Base-by-base conservation (phyloP, 108 stramenopile species). In the Mayamaea pseudoterrestris region DNA sequence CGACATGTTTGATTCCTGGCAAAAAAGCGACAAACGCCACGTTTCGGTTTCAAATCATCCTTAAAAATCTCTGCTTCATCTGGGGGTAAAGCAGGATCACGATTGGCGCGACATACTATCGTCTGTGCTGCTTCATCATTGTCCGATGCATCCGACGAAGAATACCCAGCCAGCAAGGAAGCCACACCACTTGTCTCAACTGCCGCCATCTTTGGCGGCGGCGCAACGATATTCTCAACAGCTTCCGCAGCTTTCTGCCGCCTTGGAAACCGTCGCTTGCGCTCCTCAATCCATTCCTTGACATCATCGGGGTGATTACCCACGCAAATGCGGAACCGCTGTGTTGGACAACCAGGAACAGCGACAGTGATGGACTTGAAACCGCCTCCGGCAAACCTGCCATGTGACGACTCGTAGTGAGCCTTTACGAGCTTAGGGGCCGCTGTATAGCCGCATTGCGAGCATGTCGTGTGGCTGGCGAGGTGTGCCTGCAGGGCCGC, bases 231-330 rank as follows among this genome's bases (percentile, higher is more conserved):
- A 11, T 34, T 55, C 21, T 26, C 55, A 35, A 24, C 36, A 14
- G 44, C 14, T 41, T 18, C 37, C 20, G 37, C 8, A 34, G 32
- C 9, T 11, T 5, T 30, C 31, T 44, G 51, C 23, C 65, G 44
- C 29, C 69, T 57, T 1, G 88, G 88, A 53, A 83, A 90, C 25
- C 65, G 50, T 47, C 71, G 77, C 41, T 66, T 77, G 21, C 83
- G 66, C 41, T 86, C 89, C 14, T 56, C 80, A 49, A 90, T 90
- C 89, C 89, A 90, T 35, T 66, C 47, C 53, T 73, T 42, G 6
- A 90, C 64, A 65, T 90, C 89, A 35, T 90, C 81, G 6, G 89
- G 89, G 45, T 80, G 76, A 63, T 90, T 74, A 0, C 89, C 89
- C 6, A 90, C 89, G 57, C 89, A 90, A 32, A 90, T 81, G 34